Percentiles rank a stretch among this genome's conserved stretches.
Evolutionary conservation across 768 basidiomycete genomes (phyloP).

Genomic region (Tylopilus sp.): DNA sequence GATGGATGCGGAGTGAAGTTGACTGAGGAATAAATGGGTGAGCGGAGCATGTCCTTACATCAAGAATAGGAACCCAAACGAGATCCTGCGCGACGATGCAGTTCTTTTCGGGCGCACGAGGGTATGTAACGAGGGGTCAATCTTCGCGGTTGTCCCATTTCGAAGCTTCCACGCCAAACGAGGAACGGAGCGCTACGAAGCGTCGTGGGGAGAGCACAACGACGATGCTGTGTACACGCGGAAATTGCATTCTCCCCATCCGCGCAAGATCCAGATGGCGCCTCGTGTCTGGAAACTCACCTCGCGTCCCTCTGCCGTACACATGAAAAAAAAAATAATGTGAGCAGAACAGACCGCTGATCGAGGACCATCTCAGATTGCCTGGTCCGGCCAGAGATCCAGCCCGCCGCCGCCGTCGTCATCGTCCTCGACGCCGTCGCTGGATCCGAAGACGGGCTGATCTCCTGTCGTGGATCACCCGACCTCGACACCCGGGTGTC

Average conservation of each 20-base stretch:
- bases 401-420: not conserved
- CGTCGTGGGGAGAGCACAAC: slow-evolving; percentile 9
- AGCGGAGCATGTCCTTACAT: slow-evolving; percentile 24
- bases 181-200: slow-evolving; percentile 15
- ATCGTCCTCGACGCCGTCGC: not conserved
- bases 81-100: slow-evolving; percentile 18
- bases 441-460: not conserved
- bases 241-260: slow-evolving; percentile 27
- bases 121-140: slow-evolving; percentile 21
- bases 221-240: slow-evolving; percentile 26
- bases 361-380: slow-evolving; percentile 1
- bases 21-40: slow-evolving; percentile 31
- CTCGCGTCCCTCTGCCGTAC: not conserved
- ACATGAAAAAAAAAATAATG: not conserved
- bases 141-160: slow-evolving; percentile 28
- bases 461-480: slow-evolving; percentile 3
- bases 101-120: slow-evolving; percentile 20
- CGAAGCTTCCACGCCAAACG: slow-evolving; percentile 10
- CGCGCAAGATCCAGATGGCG: not conserved
- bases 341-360: not conserved
- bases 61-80: slow-evolving; percentile 16
- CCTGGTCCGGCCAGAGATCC: not conserved
- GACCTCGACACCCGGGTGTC: not conserved
- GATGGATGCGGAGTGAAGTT: slow-evolving; percentile 25
- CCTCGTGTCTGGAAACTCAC: slow-evolving; percentile 17